Base-by-base conservation (phyloP, 1,139 yeast species). In the Taphrina populina region DNA sequence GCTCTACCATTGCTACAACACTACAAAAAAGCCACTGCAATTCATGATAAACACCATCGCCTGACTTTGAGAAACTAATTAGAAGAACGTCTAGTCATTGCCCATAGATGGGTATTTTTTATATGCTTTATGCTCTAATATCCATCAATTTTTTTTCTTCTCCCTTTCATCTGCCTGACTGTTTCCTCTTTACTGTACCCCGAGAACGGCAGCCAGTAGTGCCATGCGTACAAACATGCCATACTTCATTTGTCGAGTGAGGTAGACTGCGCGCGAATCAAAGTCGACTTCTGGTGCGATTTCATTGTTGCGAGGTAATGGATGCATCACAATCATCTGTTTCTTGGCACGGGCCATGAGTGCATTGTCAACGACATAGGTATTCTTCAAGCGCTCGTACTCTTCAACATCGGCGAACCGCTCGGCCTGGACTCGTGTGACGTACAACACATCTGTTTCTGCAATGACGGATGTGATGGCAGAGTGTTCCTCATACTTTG, bases 171-270 rank as follows among this genome's bases (percentile, higher is more conserved):
- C 30, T 27, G 10, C 30, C 11, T 11, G 8, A 27, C 30, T 27
- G 30, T 10, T 27, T n/a, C 34, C 3, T 24, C 3, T 37, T 27
- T 30, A 43, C 20, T 43, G 47, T 21, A 29, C 47, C 4, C 47
- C 98, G 73, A 94, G 82, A 62, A 94, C 98, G 95, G 92, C 85
- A 60, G 97, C 96, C 70, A 94, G 79, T 64, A 94, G 76, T 17
- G 98, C 98, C 99, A 94, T 94, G 79, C 99, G 88, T 56, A 94
- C 95, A 70, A 83, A 94, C 72, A 94, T 78, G 61, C 99, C 99
- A 69, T 92, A 92, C 73, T 94, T 84, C 97, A 92, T 92, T 65
- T 66, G 59, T 35, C 59, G 46, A 55, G 41, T 24, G 44, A 35
- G 62, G 59, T 58, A 63, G 60, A 43, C 55, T 20, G 51, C 45